Conservation (phyloP, 768 basidiomycete species). For the Russula dissimulans region DNA sequence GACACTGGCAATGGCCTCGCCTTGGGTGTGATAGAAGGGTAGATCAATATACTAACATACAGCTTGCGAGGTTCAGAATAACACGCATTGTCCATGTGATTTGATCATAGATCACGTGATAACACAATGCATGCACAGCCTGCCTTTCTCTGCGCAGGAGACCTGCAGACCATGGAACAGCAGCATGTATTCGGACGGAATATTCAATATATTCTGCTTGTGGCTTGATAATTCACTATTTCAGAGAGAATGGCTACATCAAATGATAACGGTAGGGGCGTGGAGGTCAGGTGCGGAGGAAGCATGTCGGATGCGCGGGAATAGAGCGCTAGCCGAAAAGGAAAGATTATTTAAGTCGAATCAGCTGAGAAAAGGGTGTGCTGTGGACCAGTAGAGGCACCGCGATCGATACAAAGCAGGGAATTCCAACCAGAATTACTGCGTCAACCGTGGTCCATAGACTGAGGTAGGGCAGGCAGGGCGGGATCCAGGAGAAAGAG, state of each 20-base stretch:
- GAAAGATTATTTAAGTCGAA: conserved; percentile 8
- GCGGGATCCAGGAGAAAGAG: neutral
- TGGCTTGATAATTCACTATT: conserved; percentile 7
- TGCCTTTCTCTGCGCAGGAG: no score
- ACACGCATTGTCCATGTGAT: conserved; percentile 8
- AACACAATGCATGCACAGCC: neutral
- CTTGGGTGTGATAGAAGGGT: neutral
- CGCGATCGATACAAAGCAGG: neutral
- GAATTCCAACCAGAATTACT: neutral
- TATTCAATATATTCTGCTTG: neutral
- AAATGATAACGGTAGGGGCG: conserved; percentile 13
- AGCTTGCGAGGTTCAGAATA: neutral
- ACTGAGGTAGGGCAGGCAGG: neutral
- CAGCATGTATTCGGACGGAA: neutral
- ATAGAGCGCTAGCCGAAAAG: conserved; percentile 16
- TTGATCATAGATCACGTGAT: neutral
- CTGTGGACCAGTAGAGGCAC: conserved; percentile 1
- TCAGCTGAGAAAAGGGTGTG: conserved; percentile 9
- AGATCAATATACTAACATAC: neutral
- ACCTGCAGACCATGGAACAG: neutral
- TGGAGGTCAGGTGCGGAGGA: conserved; percentile 18
- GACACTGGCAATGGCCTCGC: neutral
- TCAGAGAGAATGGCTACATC: conserved; percentile 10
- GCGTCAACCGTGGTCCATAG: neutral
- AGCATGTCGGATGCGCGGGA: conserved; percentile 12